Conservation (phyloP, 352 stramenopile genomes). For the Halophytophthora polymorphica region DNA sequence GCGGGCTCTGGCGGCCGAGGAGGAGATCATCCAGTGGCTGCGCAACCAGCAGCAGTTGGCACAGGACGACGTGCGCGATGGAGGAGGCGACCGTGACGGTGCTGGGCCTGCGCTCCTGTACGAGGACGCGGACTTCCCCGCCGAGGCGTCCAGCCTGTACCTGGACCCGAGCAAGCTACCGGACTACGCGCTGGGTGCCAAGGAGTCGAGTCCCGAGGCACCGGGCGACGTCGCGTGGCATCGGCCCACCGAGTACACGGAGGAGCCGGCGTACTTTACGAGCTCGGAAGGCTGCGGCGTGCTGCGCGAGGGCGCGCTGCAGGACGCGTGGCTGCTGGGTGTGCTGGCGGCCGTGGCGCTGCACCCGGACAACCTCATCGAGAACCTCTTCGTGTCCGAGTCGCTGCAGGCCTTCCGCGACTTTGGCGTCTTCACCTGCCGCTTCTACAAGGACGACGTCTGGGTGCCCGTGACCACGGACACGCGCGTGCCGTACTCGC, state of each 20-base stretch:
- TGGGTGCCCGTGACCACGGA: constrained; percentile 90
- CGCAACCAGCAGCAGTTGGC: constrained; percentile 15
- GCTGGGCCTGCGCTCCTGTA: constrained; percentile 30
- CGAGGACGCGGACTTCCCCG: constrained; percentile 56
- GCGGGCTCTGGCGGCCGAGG: constrained; percentile 22
- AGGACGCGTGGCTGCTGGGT: constrained; percentile 85
- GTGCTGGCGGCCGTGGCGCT: constrained; percentile 80
- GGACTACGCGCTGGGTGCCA: neutral
- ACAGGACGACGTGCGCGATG: neutral
- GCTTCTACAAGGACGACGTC: constrained; percentile 90
- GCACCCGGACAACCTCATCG: constrained; percentile 82
- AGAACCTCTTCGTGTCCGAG: constrained; percentile 90
- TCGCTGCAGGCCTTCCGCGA: constrained; percentile 73
- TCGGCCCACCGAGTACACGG: constrained; percentile 65
- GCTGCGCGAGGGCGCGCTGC: constrained; percentile 53
- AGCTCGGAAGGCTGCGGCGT: constrained; percentile 53
- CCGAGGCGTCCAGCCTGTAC: constrained; percentile 49
- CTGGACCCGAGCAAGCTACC: constrained; percentile 32
- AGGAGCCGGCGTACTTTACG: constrained; percentile 87
- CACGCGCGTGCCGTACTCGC: constrained; percentile 74
- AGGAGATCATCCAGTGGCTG: constrained; percentile 45
- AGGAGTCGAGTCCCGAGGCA: neutral
- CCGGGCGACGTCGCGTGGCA: constrained; percentile 46
- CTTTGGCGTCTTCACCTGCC: constrained; percentile 89
- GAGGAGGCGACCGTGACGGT: constrained; percentile 4